phyloP scores from a whole-genome alignment of 805 yeast species.

The Clavispora asparagi region DNA sequence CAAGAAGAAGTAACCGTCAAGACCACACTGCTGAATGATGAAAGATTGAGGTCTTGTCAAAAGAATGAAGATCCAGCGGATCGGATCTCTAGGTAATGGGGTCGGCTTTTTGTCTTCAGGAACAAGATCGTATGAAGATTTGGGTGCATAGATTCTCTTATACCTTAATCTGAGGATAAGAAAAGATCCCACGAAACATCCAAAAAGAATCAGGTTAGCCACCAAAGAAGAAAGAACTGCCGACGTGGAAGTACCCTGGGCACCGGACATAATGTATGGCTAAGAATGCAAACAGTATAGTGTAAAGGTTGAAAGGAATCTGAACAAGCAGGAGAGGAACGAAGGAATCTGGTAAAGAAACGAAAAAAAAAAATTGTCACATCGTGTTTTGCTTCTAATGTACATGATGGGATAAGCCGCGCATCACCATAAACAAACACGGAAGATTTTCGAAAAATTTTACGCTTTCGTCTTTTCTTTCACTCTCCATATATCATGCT shows the following conservation, averaged over 20 bases:
- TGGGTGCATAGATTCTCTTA: slow-evolving; percentile 79
- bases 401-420: not conserved
- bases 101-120: slow-evolving; percentile 58
- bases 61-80: slow-evolving; percentile 66
- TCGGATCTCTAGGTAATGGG: slow-evolving; percentile 64
- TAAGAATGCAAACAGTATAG: too few relatives aligned
- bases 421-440: not conserved
- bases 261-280: not conserved
- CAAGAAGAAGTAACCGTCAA: slow-evolving; percentile 91
- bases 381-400: not conserved
- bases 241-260: slow-evolving; percentile 38
- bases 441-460: too few relatives aligned
- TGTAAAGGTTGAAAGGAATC: not conserved
- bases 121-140: slow-evolving; percentile 57
- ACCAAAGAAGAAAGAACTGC: slow-evolving; percentile 69
- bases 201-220: slow-evolving; percentile 63
- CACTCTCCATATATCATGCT: too few relatives aligned
- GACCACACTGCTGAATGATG: slow-evolving; percentile 78
- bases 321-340: not conserved
- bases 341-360: not conserved
- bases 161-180: slow-evolving; percentile 60
- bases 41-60: slow-evolving; percentile 65
- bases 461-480: too few relatives aligned
- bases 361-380: not conserved
- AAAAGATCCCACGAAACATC: slow-evolving; percentile 56